phyloP scores from a whole-genome alignment of 2,329 filamentous ascomycete genomes.

The Cladophialophora bantiana region DNA sequence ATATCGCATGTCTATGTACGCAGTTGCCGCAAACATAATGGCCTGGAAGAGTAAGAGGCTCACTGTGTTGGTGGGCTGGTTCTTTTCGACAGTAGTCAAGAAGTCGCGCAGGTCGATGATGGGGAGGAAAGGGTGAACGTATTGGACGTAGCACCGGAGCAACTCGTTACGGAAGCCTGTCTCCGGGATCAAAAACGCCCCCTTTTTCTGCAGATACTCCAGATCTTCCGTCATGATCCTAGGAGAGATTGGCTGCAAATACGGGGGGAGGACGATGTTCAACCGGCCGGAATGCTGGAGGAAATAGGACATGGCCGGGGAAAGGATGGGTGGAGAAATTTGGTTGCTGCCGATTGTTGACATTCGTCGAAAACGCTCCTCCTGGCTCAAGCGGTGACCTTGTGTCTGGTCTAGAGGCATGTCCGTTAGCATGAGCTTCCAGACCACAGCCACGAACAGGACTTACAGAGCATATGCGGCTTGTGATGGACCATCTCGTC shows the following conservation, averaged over 20 bases:
- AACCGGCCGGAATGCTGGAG: slow-evolving; percentile 58
- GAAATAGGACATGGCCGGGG: slow-evolving; percentile 44
- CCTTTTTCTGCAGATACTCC: slow-evolving; percentile 81
- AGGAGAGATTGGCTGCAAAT: slow-evolving; percentile 78
- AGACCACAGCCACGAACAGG: slow-evolving; percentile 14
- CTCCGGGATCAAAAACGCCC: slow-evolving; percentile 78
- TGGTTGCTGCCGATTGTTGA: slow-evolving; percentile 51
- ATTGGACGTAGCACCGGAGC: slow-evolving; percentile 82
- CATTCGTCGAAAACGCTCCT: slow-evolving; percentile 54
- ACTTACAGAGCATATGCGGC: slow-evolving; percentile 69
- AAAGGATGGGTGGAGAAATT: slow-evolving; percentile 49
- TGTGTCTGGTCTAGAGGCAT: slow-evolving; percentile 57
- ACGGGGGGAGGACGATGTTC: slow-evolving; percentile 64
- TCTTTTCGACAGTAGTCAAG: slow-evolving; percentile 63
- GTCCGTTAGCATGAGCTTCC: slow-evolving; percentile 20
- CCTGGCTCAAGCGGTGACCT: slow-evolving; percentile 52
- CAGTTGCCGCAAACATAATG: slow-evolving; percentile 91
- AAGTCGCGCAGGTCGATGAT: slow-evolving; percentile 73
- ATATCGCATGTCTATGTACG: slow-evolving; percentile 82
- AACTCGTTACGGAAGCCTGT: slow-evolving; percentile 77
- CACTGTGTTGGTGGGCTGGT: slow-evolving; percentile 73
- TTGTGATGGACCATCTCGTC: slow-evolving; percentile 60
- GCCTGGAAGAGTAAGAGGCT: slow-evolving; percentile 91
- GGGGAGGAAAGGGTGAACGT: slow-evolving; percentile 93
- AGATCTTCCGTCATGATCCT: slow-evolving; percentile 83